Evolutionary conservation across 495 filamentous ascomycete genomes (phyloP), one percentile per base, ranked within the genome.

Genomic region (Mycothermus thermophilus): DNA sequence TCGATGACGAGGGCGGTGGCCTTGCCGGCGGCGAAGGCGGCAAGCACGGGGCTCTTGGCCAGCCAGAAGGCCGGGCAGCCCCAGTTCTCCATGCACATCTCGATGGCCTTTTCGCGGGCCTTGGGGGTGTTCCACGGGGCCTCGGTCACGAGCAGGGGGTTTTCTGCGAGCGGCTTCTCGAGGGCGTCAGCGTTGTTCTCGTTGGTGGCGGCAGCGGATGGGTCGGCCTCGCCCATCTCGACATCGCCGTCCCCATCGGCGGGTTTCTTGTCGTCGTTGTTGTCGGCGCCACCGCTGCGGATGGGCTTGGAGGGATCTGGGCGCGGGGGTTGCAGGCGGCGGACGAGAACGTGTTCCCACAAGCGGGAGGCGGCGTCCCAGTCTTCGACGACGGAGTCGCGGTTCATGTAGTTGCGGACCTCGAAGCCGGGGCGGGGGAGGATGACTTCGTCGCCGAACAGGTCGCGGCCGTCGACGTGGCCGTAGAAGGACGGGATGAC

Each of bases 61-160:
- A 93, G 66, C 67, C 85, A 97, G 60, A 93, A 96, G 3, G 90
- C 90, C 10, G 90, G 90, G 24, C 74, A 76, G 11, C 85, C 87
- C 79, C 88, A 97, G 43, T 73, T 80, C 66, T 97, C 90, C 75
- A 97, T 94, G 19, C 79, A 83, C 35, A 94, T 73, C 59, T 97
- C 92, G 44, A 95, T 84, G 5, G 77, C 76, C 65, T 83, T 87
- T 57, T 97, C 90, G 24, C 90, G 69, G 39, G 79, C 74, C 59
- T 93, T 96, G 11, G 71, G 55, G 14, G 79, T 64, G 54, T 93
- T 96, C 88, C 87, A 95, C 18, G 81, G 80, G 14, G 83, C 79
- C 62, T 97, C 90, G 4, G 81, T 93, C 78, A 96, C 84, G 26
- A 97, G 68, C 43, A 97, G 63, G 9, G 90, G 92, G 54, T 79